Evolutionary conservation across 768 basidiomycete genomes (phyloP).

Genomic region (Boletus pseudo-olivaceus): DNA sequence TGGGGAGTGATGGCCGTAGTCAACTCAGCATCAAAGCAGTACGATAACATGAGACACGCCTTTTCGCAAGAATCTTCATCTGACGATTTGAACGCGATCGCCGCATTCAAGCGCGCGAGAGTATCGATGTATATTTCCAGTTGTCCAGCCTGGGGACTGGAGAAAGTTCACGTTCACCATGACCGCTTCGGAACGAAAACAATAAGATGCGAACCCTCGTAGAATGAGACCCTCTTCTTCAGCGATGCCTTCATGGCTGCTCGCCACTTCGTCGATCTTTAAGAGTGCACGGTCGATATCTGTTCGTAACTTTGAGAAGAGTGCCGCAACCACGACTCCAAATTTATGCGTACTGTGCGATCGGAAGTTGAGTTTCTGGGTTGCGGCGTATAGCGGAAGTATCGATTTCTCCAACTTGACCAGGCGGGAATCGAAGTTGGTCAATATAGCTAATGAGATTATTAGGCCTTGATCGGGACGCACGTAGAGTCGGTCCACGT

Average conservation of each 20-base stretch:
- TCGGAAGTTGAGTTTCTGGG: conserved; percentile 69
- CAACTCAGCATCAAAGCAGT: not conserved
- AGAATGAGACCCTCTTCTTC: conserved; percentile 77
- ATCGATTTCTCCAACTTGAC: conserved; percentile 85
- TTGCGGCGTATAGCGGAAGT: conserved; percentile 73
- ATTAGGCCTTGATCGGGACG: conserved; percentile 19
- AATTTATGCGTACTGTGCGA: conserved; percentile 63
- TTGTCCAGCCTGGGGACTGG: conserved; percentile 69
- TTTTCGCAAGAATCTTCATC: conserved; percentile 55
- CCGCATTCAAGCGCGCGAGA: conserved; percentile 72
- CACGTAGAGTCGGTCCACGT: conserved; percentile 26
- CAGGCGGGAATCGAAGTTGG: conserved; percentile 78
- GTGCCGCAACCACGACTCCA: not conserved
- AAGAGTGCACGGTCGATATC: conserved; percentile 78
- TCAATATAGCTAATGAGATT: conserved; percentile 63
- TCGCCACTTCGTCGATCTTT: conserved; percentile 78
- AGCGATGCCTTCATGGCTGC: conserved; percentile 69
- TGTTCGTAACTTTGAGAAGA: conserved; percentile 26
- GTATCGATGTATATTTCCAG: conserved; percentile 66
- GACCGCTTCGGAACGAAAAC: not conserved
- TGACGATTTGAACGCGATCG: conserved; percentile 69
- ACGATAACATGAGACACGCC: conserved; percentile 29
- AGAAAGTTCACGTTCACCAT: not conserved
- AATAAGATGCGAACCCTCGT: conserved; percentile 50
- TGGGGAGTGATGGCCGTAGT: not conserved